Percentiles rank a stretch among this genome's conserved stretches.
Conservation (phyloP, 2,329 filamentous ascomycete genomes). For the Monilinia fructigena region DNA sequence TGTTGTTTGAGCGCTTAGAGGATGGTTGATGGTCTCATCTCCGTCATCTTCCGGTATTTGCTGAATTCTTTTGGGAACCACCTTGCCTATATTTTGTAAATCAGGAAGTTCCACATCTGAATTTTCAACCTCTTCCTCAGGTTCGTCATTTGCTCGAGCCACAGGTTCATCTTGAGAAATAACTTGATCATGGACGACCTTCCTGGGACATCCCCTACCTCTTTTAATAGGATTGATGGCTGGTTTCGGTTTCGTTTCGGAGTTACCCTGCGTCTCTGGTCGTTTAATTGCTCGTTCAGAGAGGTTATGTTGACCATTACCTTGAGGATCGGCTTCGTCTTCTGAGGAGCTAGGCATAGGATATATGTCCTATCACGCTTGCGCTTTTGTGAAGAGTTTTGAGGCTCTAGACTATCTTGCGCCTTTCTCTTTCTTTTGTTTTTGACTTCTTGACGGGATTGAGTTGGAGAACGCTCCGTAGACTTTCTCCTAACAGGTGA, state of each 20-base stretch:
- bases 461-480: not conserved
- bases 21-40: not conserved
- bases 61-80: not conserved
- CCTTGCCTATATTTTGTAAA: not conserved
- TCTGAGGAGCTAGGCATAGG: not conserved
- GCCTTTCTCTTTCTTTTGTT: not conserved
- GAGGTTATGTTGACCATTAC: not conserved
- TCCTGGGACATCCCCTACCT: constrained; percentile 19
- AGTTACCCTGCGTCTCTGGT: not conserved
- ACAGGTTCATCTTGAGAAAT: not conserved
- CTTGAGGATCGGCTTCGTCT: not conserved
- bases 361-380: not conserved
- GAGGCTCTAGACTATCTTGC: not conserved
- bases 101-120: not conserved
- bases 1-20: not conserved
- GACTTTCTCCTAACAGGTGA: not conserved
- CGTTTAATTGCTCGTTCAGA: not conserved
- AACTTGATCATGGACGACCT: not conserved
- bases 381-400: not conserved
- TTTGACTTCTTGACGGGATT: not conserved
- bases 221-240: constrained; percentile 16
- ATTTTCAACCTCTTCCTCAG: not conserved
- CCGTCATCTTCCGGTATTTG: not conserved
- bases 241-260: not conserved
- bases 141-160: not conserved